Evolutionary conservation across 495 filamentous ascomycete genomes (phyloP), one percentile per base, ranked within the genome.

Genomic region (Cairneyella variabilis): DNA sequence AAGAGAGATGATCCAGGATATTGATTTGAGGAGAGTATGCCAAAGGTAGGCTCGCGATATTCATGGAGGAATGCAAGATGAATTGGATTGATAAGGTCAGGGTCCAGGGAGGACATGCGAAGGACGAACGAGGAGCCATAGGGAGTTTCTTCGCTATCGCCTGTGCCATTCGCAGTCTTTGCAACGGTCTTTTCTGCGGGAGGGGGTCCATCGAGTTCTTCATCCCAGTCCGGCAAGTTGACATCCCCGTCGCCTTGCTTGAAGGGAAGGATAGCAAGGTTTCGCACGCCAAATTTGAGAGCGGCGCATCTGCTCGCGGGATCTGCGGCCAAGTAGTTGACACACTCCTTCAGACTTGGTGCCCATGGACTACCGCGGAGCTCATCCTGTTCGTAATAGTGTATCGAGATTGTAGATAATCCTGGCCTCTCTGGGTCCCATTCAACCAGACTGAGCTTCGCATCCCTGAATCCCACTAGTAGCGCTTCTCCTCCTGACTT

Each of bases 371-470:
- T 85, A 26, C 80, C 77, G 51, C 79, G 79, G 54, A 90, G 73
- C 61, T 96, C 91, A 63, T 97, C 91, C 65, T 91, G 82, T 66
- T 99, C 93, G 66, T 97, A 99, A 72, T 91, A 96, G 72, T 99
- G 93, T 59, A 99, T 91, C 23, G 91, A 96, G 51, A 91, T 82
- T 12, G 93, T 99, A 23, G 81, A 81, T 47, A 97, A 80, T 21
- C 78, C 76, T 64, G 89, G 74, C 34, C 79, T 79, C 60, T 86
- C 84, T 17, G 88, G 83, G 66, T 99, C 89, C 93, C 93, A 99
- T 73, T 96, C 90, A 47, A 97, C 81, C 72, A 97, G 72, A 66
- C 86, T 90, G 53, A 97, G 75, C 68, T 93, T 96, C 22, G 93
- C 95, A 74, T 97, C 91, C 57, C 84, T 83, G 61, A 91, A 83